Evolutionary conservation across 2,329 filamentous ascomycete genomes (phyloP).

Genomic region (Plectosphaerella cucumerina): DNA sequence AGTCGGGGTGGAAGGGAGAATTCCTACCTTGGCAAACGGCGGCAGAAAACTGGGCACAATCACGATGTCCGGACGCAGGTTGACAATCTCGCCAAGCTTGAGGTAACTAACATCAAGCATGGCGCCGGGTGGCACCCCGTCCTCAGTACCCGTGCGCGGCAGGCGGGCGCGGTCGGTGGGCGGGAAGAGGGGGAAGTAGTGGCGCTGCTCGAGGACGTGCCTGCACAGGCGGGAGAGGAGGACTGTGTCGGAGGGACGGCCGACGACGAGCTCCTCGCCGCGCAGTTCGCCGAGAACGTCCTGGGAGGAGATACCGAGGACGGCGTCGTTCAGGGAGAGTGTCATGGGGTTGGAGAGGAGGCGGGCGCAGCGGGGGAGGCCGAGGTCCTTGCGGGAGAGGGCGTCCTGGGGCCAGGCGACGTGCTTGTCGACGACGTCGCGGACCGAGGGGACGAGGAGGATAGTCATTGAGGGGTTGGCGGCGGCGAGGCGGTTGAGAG

Average conservation of each 20-base stretch:
- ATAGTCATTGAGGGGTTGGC: slow-evolving; percentile 76
- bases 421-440: slow-evolving; percentile 77
- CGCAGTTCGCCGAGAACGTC: slow-evolving; percentile 80
- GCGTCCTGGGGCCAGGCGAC: slow-evolving; percentile 73
- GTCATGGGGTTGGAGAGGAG: slow-evolving; percentile 90
- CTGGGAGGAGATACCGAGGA: slow-evolving; percentile 77
- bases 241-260: slow-evolving; percentile 51
- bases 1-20: not conserved
- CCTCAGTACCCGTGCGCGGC: slow-evolving; percentile 58
- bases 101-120: slow-evolving; percentile 80
- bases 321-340: slow-evolving; percentile 79
- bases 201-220: slow-evolving; percentile 82
- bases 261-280: slow-evolving; percentile 65
- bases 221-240: slow-evolving; percentile 67
- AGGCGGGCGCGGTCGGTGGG: slow-evolving; percentile 65
- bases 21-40: slow-evolving; percentile 78
- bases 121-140: slow-evolving; percentile 64
- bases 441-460: slow-evolving; percentile 76
- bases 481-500: slow-evolving; percentile 65
- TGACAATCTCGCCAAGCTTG: slow-evolving; percentile 87
- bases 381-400: slow-evolving; percentile 66
- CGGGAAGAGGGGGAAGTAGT: slow-evolving; percentile 88
- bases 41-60: slow-evolving; percentile 78
- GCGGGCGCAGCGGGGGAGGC: slow-evolving; percentile 70
- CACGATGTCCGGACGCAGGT: slow-evolving; percentile 78